Conservation (phyloP, 306 rosid species). For the Vicia villosa region DNA sequence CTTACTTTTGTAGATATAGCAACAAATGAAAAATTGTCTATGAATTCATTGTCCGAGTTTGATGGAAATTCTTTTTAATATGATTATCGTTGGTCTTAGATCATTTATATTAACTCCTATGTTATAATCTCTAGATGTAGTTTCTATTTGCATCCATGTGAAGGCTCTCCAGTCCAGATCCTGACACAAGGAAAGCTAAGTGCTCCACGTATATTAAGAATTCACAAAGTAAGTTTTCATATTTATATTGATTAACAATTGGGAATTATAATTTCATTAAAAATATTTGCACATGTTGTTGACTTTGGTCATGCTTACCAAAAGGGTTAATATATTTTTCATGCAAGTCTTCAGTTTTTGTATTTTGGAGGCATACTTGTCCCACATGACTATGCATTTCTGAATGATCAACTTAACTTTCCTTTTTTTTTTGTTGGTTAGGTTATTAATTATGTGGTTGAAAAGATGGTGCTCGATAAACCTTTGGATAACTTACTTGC, state of each 20-base stretch:
- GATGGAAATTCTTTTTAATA: conserved; percentile 12
- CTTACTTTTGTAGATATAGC: conserved; percentile 15
- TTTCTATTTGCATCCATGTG: conserved; percentile 92
- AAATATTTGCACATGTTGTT: neutral
- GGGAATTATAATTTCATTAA: neutral
- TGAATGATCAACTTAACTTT: conserved; percentile 28
- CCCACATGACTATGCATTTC: conserved; percentile 18
- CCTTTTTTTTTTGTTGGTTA: conserved; percentile 34
- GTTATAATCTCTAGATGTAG: conserved; percentile 66
- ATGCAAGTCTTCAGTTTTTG: conserved; percentile 1
- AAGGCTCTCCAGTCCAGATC: conserved; percentile 87
- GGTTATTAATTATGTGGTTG: conserved; percentile 91
- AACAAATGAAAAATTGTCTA: conserved; percentile 11
- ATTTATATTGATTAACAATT: conserved; percentile 26
- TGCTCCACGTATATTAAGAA: conserved; percentile 96
- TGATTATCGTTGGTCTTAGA: neutral
- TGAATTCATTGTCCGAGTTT: conserved; percentile 25
- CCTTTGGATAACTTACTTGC: conserved; percentile 67
- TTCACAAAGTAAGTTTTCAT: conserved; percentile 73
- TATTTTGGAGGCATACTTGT: conserved; percentile 11
- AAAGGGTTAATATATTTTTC: neutral
- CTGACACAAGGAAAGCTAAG: conserved; percentile 97
- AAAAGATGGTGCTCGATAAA: conserved; percentile 95
- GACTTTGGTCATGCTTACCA: conserved; percentile 18
- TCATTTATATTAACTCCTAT: conserved; percentile 21